Percentiles rank a stretch among this genome's conserved stretches.
phyloP scores from a whole-genome alignment of 2,329 filamentous ascomycete species.

The Tolypocladium tropicale region DNA sequence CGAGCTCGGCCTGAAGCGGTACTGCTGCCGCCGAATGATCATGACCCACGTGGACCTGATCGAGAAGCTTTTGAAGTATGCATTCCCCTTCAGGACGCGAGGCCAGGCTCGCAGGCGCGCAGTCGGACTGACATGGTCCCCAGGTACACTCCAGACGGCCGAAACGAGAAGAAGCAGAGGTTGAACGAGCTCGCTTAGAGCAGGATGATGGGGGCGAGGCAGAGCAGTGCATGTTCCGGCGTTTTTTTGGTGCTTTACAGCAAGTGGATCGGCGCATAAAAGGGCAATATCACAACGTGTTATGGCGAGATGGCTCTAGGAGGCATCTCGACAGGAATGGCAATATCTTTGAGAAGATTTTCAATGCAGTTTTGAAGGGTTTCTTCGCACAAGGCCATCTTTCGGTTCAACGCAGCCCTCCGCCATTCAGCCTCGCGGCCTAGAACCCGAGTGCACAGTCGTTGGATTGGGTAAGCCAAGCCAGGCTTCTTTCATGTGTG shows the following conservation, averaged over 20 bases:
- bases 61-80: conserved; percentile 91
- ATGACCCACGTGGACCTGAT: conserved; percentile 99
- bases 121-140: neutral
- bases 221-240: conserved; percentile 19
- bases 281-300: conserved; percentile 2
- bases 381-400: neutral
- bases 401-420: neutral
- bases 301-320: neutral
- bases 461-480: neutral
- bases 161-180: conserved; percentile 49
- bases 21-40: conserved; percentile 98
- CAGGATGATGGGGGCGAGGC: conserved; percentile 3
- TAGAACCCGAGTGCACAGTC: neutral
- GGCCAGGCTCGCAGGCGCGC: neutral
- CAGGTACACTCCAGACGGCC: conserved; percentile 53
- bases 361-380: neutral
- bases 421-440: neutral
- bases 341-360: neutral
- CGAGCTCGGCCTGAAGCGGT: conserved; percentile 82
- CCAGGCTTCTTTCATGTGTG: neutral
- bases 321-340: neutral
- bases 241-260: conserved; percentile 16
- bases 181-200: conserved; percentile 24
- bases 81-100: neutral
- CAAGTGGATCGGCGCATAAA: conserved; percentile 17